A percentile compares a stretch with the other conserved stretches of the same genome.
phyloP scores from a whole-genome alignment of 257 asterid genomes.

The Gentiana macrophylla region DNA sequence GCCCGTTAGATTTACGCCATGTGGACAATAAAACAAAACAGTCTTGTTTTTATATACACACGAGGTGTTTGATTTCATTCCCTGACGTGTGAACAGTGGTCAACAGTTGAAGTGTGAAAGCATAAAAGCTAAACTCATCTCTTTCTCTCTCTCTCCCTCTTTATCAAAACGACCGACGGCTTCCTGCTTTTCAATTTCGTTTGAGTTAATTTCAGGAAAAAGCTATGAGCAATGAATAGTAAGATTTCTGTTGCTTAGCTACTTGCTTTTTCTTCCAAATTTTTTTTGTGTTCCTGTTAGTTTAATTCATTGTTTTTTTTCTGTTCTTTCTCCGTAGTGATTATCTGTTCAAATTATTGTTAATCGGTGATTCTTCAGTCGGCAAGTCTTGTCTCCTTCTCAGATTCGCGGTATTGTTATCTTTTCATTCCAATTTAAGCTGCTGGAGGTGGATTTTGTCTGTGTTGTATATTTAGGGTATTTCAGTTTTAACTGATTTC shows the following conservation, averaged over 20 bases:
- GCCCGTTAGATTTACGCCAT: no score
- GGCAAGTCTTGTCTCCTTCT: slow-evolving; percentile 53
- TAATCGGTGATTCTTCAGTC: slow-evolving; percentile 49
- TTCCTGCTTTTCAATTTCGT: not conserved
- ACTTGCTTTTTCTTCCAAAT: not conserved
- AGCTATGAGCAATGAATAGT: slow-evolving; percentile 41
- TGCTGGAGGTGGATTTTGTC: not conserved
- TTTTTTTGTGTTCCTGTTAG: not conserved
- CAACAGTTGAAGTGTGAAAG: no score
- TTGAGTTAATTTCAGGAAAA: not conserved
- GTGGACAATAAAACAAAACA: no score
- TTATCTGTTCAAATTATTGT: slow-evolving; percentile 44
- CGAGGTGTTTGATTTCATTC: no score
- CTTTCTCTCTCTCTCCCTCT: not conserved
- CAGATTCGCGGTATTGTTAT: slow-evolving; percentile 39
- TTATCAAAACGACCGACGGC: not conserved
- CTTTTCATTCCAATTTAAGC: slow-evolving; percentile 4
- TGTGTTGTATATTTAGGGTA: not conserved
- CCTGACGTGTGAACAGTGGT: no score
- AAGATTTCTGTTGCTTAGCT: slow-evolving; percentile 4
- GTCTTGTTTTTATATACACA: no score
- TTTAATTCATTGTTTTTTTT: not conserved
- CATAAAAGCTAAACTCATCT: no score
- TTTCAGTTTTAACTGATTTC: slow-evolving; percentile 12
- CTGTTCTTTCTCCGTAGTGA: slow-evolving; percentile 19